Evolutionary conservation across 192 early-diverging fungal genomes (phyloP), one percentile per base, ranked within the genome.

Genomic region (Backusella liffmaniae): DNA sequence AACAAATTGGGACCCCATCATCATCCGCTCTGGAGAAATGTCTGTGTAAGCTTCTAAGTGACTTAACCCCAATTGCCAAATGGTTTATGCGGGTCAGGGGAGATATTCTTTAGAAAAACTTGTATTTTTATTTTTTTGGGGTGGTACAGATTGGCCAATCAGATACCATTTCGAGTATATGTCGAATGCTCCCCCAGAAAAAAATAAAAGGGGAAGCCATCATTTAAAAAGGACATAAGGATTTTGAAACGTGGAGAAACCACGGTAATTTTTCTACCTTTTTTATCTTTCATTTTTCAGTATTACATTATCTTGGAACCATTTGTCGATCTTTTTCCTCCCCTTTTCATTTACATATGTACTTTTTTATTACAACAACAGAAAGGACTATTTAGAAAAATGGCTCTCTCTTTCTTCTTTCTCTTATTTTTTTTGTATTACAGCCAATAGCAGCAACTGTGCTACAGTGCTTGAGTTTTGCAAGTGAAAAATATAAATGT

Each of bases 81-180:
- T 68, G n/a, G 67, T 68, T 68, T 68, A 68, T 68, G 67, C 67
- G 67, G 36, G n/a, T 62, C 56, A 62, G 56, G 21, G 56, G 56
- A 23, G 56, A 29, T 26, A 62, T 23, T 62, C 21, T 62, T 62
- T 62, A 29, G 46, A 49, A 34, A 65, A 18, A 34, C 35, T 68
- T 35, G 29, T n/a, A 67, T 68, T 68, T 36, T 68, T 68, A 37
- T 68, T 68, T 68, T 68, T 36, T 68, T 68, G 67, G 67, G 67
- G 67, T 68, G 67, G 34, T 68, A 68, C 67, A 68, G 21, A 4
- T 21, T 68, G 34, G 67, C 67, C 67, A 68, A 68, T 68, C 67
- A 68, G 16, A 67, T n/a, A 36, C 29, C 53, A 67, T 34, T 34
- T 35, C 5, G 34, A 67, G 66, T 67, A 35, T 13, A 67, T 67